Evolutionary conservation across 106 monocot genomes (phyloP).

Genomic region (Dioscorea alata): DNA sequence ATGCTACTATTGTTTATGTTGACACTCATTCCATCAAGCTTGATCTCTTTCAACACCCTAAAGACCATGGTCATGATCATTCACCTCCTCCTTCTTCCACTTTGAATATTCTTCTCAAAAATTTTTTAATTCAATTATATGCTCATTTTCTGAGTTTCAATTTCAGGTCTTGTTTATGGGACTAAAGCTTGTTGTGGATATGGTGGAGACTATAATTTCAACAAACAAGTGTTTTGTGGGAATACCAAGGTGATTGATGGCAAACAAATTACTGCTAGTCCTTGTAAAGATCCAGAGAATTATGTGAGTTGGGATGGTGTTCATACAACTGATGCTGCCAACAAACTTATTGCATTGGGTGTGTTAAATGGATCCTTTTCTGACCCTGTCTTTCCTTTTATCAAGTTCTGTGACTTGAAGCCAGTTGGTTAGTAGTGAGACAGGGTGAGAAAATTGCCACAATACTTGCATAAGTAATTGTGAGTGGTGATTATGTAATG

Average conservation of each 20-base stretch:
- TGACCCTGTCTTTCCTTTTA: conserved; percentile 53
- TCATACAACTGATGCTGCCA: conserved; percentile 78
- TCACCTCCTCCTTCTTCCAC: no score
- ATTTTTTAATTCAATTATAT: no score
- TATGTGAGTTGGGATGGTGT: conserved; percentile 95
- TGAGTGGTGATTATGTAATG: no score
- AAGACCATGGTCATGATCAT: conserved; percentile 35
- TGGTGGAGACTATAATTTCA: conserved; percentile 70
- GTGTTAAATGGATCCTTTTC: conserved; percentile 48
- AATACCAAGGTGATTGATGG: conserved; percentile 63
- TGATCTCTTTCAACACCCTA: conserved; percentile 48
- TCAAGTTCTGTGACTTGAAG: conserved; percentile 37
- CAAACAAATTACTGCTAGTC: conserved; percentile 26
- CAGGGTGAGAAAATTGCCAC: neutral
- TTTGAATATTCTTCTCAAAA: no score
- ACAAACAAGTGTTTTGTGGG: conserved; percentile 50
- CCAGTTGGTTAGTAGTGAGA: conserved; percentile 16
- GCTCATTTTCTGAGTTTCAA: neutral
- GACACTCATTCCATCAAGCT: conserved; percentile 60
- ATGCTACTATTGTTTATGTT: conserved; percentile 48
- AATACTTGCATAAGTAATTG: no score
- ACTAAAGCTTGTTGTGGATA: conserved; percentile 75
- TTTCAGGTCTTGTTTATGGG: conserved; percentile 51
- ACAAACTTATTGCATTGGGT: conserved; percentile 36
- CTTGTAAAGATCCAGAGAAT: conserved; percentile 58